Conservation (phyloP, 352 stramenopile species). For the Pythium rishiriense region DNA sequence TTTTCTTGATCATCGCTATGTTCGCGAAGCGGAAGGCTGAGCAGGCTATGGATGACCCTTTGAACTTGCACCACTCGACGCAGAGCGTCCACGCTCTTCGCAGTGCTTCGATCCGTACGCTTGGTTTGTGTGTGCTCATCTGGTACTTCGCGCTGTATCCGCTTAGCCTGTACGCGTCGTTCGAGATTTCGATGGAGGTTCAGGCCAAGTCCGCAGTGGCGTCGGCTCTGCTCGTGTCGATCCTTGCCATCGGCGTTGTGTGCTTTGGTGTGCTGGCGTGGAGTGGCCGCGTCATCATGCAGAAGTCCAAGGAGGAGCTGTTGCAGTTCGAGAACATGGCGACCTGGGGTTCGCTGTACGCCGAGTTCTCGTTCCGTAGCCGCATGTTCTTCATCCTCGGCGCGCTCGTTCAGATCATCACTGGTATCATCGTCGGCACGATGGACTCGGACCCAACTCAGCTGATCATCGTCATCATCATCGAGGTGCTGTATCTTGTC, state of each 20-base stretch:
- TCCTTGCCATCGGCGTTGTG: constrained; percentile 48
- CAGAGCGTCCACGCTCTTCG: constrained; percentile 47
- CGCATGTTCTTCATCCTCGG: constrained; percentile 71
- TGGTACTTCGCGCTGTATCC: constrained; percentile 67
- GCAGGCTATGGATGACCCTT: constrained; percentile 21
- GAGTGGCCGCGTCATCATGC: constrained; percentile 55
- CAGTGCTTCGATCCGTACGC: constrained; percentile 60
- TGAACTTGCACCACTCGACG: constrained; percentile 23
- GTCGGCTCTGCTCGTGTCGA: constrained; percentile 31
- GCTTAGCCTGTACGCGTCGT: constrained; percentile 55
- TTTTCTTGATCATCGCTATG: constrained; percentile 48
- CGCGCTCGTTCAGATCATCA: constrained; percentile 56
- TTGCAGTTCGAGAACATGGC: constrained; percentile 61
- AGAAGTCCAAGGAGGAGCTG: constrained; percentile 57
- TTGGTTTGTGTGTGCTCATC: constrained; percentile 60
- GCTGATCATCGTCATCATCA: constrained; percentile 48
- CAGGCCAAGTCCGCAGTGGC: constrained; percentile 20
- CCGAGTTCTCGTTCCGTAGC: constrained; percentile 54
- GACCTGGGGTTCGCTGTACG: constrained; percentile 63
- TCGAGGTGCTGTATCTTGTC: constrained; percentile 55
- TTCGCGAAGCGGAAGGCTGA: constrained; percentile 45
- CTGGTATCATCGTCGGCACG: constrained; percentile 50
- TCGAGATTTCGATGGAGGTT: constrained; percentile 74
- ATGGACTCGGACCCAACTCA: constrained; percentile 57
- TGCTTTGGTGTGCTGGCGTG: constrained; percentile 29